Conservation (phyloP, 1,139 yeast genomes). For the Pichia sp. region DNA sequence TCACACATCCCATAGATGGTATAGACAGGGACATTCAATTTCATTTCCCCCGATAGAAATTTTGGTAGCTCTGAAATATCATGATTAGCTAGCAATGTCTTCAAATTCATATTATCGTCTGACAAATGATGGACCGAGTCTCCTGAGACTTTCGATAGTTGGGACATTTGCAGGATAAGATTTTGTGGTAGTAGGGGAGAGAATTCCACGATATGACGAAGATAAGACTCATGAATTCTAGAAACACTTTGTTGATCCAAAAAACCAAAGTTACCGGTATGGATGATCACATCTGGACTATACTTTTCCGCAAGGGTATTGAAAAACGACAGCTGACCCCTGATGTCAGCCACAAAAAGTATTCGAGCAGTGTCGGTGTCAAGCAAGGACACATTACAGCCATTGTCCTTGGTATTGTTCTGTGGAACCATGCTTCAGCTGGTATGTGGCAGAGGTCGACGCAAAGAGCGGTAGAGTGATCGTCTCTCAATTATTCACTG, state of each 20-base stretch:
- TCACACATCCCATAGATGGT: slow-evolving; percentile 72
- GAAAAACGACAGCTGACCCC: slow-evolving; percentile 43
- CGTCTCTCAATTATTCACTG: no score
- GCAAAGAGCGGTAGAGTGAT: no score
- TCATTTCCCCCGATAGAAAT: slow-evolving; percentile 41
- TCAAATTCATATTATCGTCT: slow-evolving; percentile 32
- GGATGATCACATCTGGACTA: slow-evolving; percentile 48
- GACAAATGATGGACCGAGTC: slow-evolving; percentile 33
- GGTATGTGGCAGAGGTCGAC: no score
- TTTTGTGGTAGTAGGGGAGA: slow-evolving; percentile 51
- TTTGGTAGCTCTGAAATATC: slow-evolving; percentile 48
- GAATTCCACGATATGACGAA: slow-evolving; percentile 63
- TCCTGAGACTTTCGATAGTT: slow-evolving; percentile 38
- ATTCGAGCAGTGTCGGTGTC: slow-evolving; percentile 24
- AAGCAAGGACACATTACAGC: slow-evolving; percentile 6
- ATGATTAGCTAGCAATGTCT: slow-evolving; percentile 32
- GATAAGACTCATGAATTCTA: slow-evolving; percentile 46
- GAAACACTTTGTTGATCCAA: slow-evolving; percentile 55
- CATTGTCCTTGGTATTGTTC: neutral
- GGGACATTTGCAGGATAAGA: slow-evolving; percentile 39
- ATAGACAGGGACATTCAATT: slow-evolving; percentile 59
- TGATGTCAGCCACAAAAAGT: slow-evolving; percentile 48
- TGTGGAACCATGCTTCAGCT: no score
- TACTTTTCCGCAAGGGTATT: slow-evolving; percentile 41
- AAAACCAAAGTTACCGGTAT: slow-evolving; percentile 77